Conservation (phyloP, 2,329 filamentous ascomycete species). For the Penicillium sp. region DNA sequence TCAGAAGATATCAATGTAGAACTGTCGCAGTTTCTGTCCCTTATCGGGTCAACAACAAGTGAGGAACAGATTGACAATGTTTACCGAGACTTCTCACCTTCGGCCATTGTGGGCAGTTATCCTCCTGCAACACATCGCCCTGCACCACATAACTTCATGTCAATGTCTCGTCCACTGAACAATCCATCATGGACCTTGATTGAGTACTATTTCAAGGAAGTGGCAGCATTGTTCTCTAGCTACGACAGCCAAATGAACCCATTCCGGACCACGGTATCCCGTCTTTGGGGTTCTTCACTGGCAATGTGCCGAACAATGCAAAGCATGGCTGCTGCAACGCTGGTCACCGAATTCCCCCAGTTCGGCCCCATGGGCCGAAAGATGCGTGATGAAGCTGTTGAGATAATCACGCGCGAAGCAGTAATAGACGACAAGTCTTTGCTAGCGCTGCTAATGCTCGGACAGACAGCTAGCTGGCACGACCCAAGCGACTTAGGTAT, state of each 20-base stretch:
- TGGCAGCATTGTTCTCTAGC: constrained; percentile 54
- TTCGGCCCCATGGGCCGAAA: constrained; percentile 45
- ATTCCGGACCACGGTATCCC: constrained; percentile 51
- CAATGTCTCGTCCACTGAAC: constrained; percentile 35
- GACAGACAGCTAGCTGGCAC: constrained; percentile 54
- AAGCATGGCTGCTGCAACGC: constrained; percentile 55
- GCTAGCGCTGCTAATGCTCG: constrained; percentile 51
- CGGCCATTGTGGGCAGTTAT: constrained; percentile 29
- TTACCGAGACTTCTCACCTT: constrained; percentile 27
- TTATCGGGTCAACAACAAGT: constrained; percentile 17
- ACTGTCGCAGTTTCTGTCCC: constrained; percentile 21
- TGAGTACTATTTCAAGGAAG: constrained; percentile 57
- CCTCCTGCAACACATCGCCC: constrained; percentile 19
- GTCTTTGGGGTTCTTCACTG: constrained; percentile 50
- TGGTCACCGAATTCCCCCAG: constrained; percentile 50
- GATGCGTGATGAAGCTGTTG: constrained; percentile 46
- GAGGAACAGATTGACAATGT: constrained; percentile 10
- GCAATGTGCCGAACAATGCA: constrained; percentile 55
- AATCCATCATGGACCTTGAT: constrained; percentile 50
- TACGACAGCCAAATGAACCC: constrained; percentile 56
- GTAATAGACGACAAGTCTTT: constrained; percentile 48
- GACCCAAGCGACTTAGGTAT: constrained; percentile 49
- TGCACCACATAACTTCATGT: constrained; percentile 23
- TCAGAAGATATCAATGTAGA: constrained; percentile 17
- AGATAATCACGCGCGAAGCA: constrained; percentile 43